Evolutionary conservation across 1,284 basidiomycete species (phyloP).

Genomic region (Pseudozyma pruni): DNA sequence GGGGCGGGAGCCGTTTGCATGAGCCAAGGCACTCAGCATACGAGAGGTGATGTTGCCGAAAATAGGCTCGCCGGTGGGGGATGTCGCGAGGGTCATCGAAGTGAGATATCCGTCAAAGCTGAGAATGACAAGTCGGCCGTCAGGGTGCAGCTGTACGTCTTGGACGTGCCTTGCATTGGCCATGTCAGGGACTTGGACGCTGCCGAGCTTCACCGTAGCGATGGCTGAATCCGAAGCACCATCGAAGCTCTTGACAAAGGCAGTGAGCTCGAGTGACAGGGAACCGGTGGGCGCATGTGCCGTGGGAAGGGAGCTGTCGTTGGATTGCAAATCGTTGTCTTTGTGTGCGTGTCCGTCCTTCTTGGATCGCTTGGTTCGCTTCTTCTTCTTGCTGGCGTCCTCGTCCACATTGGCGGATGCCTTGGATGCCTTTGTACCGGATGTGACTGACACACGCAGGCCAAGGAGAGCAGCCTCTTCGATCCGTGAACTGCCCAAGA

Average conservation of each 20-base stretch:
- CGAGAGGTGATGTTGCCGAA: slow-evolving; percentile 14
- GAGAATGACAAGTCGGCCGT: slow-evolving; percentile 34
- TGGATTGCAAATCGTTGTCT: slow-evolving; percentile 5
- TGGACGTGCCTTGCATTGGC: slow-evolving; percentile 17
- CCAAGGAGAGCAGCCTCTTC: slow-evolving; percentile 36
- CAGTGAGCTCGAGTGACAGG: slow-evolving; percentile 28
- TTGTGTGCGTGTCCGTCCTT: slow-evolving; percentile 10
- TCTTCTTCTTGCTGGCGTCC: slow-evolving; percentile 34
- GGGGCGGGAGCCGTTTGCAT: slow-evolving; percentile 17
- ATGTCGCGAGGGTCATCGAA: slow-evolving; percentile 14
- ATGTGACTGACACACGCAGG: slow-evolving; percentile 33
- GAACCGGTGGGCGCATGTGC: slow-evolving; percentile 6
- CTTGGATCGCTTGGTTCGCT: slow-evolving; percentile 35
- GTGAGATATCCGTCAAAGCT: slow-evolving; percentile 25
- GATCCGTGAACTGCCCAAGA: slow-evolving; percentile 20
- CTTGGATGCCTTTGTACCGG: slow-evolving; percentile 6
- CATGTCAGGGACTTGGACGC: slow-evolving; percentile 9
- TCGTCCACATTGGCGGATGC: slow-evolving; percentile 1
- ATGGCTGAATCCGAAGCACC: slow-evolving; percentile 17
- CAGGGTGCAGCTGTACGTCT: slow-evolving; percentile 34
- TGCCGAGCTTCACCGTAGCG: slow-evolving; percentile 20
- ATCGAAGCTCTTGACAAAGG: slow-evolving; percentile 38
- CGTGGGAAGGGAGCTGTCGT: slow-evolving; percentile 1
- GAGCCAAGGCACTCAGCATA: slow-evolving; percentile 16
- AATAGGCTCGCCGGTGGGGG: slow-evolving; percentile 20